Base-by-base conservation (phyloP, 306 rosid genomes). In the Castanea sativa region DNA sequence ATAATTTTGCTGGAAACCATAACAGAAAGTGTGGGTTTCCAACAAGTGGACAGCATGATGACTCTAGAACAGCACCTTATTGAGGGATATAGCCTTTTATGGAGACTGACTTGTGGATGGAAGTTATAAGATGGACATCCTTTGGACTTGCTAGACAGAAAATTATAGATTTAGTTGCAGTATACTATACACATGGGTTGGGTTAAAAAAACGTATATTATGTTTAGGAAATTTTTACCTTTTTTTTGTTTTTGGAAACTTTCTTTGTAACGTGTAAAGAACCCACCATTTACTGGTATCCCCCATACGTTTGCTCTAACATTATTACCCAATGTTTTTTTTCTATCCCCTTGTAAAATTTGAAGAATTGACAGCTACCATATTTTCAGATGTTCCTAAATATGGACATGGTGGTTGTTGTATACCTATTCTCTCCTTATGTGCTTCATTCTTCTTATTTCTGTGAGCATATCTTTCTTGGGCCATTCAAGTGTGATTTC, bases 381-480 rank as follows among this genome's bases (percentile, higher is more conserved):
- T 49, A 3, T 12, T 49, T 49, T 49, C 16, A 12, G 16, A 11
- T 49, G 15, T 49, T 41, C 45, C 45, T 41, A 41, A 41, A 41
- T 41, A 8, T 41, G 45, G 45, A 41, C 2, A 2, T 0, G 3
- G 45, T 49, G 53, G 53, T 59, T 59, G 33, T 9, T 59, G 32
- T 23, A 23, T 23, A 10, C 11, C 33, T 1, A 59, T 59, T 59
- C 25, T 59, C 32, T 59, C 65, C 64, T 15, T 58, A 9, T 6
- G 29, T 58, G 29, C 1, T 29, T 29, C 41, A 63, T 29, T 35
- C 30, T 21, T 63, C 43, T 63, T 27, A 64, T 32, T 64, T 64
- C 55, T 64, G 23, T 69, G 23, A 78, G 68, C 73, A 59, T 73
- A 45, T 69, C 59, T 81, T 60, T 51, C 4, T 15, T 76, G 10